Base-by-base conservation (phyloP, 345 rosid species). In the Combretum micranthum region DNA sequence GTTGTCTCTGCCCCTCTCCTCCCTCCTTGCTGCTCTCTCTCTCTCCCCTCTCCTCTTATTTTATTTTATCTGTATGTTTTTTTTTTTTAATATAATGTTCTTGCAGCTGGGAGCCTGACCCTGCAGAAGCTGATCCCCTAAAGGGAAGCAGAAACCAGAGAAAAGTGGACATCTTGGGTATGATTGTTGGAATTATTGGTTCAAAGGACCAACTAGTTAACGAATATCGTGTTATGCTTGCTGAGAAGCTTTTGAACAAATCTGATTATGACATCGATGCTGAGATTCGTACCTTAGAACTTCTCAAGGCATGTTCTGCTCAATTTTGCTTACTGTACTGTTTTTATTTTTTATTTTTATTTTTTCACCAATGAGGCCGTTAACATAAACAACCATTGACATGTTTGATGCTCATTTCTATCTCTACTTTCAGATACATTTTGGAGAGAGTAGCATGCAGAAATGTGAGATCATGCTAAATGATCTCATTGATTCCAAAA, bases 21-120 rank as follows among this genome's bases (percentile, higher is more conserved):
- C 6, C 32, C 32, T 25, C 32, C 32, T 25, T 7, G n/a, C n/a
- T n/a, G n/a, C n/a, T 25, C 32, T 25, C 2, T 25, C 4, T 7
- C 6, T 7, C 32, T 25, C 32, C 6, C 6, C 32, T 7, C 6
- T 20, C 55, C 50, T 47, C 14, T 0, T 0, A 13, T 13, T 12
- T 44, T 21, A 51, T 15, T 44, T 12, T 4, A 60, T 8, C 19
- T 60, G 16, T 37, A 9, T 4, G 13, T 18, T 32, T 20, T 23
- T 21, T 11, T 21, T 26, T 52, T 47, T 47, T 21, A 44, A 49
- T 42, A 15, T 52, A 7, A 75, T 39, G 59, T 47, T 46, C 63
- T 67, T 61, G 72, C 73, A 93, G 99, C 62, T 93, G 99, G 99
- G 94, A 86, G 75, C 97, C 96, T n/a, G 99, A 93, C 65, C 96